These are phyloP conservation scores for Polytrichum formosum DNA, from an alignment of 225 moss, liverwort and hornwort species.

Conservation along the genomic window DNA sequence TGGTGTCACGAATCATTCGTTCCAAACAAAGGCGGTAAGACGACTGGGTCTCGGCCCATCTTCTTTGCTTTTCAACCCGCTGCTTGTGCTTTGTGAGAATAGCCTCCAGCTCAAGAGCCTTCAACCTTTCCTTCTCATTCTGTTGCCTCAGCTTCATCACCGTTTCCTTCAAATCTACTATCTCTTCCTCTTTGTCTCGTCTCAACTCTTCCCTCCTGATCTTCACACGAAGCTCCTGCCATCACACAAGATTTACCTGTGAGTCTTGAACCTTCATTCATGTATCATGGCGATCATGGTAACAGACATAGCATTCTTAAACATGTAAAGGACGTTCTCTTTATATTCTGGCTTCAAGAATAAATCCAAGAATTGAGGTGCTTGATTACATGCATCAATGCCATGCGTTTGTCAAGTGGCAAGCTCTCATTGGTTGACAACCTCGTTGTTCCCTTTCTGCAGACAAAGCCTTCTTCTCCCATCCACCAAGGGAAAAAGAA, in stretches of 20 bases:
- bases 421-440: too few relatives aligned
- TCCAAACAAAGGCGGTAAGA: constrained; percentile 47
- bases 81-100: constrained; percentile 48
- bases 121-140: constrained; percentile 31
- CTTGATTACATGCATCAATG: too few relatives aligned
- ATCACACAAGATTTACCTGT: too few relatives aligned
- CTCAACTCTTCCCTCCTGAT: constrained; percentile 44
- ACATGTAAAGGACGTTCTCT: too few relatives aligned
- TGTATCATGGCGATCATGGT: neutral
- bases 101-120: constrained; percentile 35
- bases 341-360: too few relatives aligned
- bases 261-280: neutral
- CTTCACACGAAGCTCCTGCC: constrained; percentile 51
- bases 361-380: too few relatives aligned
- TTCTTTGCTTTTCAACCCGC: constrained; percentile 44
- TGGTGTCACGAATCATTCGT: constrained; percentile 48
- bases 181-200: constrained; percentile 51
- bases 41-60: constrained; percentile 46
- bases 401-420: too few relatives aligned
- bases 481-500: too few relatives aligned
- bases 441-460: too few relatives aligned
- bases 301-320: too few relatives aligned
- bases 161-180: constrained; percentile 33
- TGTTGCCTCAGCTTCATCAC: constrained; percentile 37
- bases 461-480: too few relatives aligned